Evolutionary conservation across 495 filamentous ascomycete species (phyloP), one percentile per base, ranked within the genome.

Genomic region (Astrocystis sublimbata): DNA sequence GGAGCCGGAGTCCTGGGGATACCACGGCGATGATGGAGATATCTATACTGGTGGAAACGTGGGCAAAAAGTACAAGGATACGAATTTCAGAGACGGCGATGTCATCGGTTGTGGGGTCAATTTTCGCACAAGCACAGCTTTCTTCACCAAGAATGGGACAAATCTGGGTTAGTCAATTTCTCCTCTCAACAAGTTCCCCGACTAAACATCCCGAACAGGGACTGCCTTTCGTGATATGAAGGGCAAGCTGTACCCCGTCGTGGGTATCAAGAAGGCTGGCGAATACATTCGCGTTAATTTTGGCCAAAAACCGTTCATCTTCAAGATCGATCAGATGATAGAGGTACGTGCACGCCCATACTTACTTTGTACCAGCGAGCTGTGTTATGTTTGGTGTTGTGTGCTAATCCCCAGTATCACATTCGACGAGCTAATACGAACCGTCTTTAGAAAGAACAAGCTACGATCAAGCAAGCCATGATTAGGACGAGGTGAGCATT

Each of bases 1-100:
- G 94, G 94, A 99, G 69, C 86, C 86, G 21, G 92, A 97, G 42
- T 97, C 92, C 1, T 99, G 92, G 92, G 94, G 91, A 36, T 99
- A 96, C 70, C 94, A 99, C 69, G 93, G 94, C 24, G 96, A 99
- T 71, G 94, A 99, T 73, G 94, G 94, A 30, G 87, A 93, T 65
- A 86, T 86, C 43, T 99, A 96, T 68, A 85, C 88, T 46, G 86
- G 88, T 21, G 83, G 88, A 50, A 87, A 84, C 19, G 84, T 85
- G 38, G 92, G 93, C 7, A 91, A 91, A 68, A 70, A 81, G 6
- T 97, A 92, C 71, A 62, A 68, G 2, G 92, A 90, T 0, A 86
- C 85, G 23, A 85, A 81, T 4, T 97, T 92, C 71, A 74, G 71
- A 10, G 60, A 71, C 69, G 81, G 84, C n/a, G 94, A 99, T 78